Percentiles rank a stretch among this genome's conserved stretches.
These are phyloP conservation scores for Cornus kousa DNA, from an alignment of 148 eudicot species.

Conservation along the genomic window DNA sequence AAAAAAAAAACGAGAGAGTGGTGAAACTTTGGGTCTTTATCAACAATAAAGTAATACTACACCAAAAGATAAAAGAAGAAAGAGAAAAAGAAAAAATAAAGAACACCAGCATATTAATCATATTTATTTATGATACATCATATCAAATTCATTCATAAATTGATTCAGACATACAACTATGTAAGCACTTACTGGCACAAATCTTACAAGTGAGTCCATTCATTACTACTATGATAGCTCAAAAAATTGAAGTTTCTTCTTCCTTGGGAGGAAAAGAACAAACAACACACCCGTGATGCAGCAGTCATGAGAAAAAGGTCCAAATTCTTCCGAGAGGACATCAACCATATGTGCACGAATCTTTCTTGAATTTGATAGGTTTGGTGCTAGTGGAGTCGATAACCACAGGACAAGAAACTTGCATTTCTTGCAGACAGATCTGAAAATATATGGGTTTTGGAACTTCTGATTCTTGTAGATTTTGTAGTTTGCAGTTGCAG, in stretches of 20 bases:
- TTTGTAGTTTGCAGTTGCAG: too few species aligned
- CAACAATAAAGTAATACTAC: too few species aligned
- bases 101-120: background rate
- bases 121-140: background rate
- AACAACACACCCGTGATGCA: background rate
- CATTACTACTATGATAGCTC: background rate
- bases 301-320: background rate
- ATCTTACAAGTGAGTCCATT: background rate
- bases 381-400: constrained; percentile 62
- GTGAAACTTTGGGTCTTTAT: too few species aligned
- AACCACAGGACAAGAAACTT: constrained; percentile 53
- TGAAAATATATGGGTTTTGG: too few species aligned
- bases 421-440: too few species aligned
- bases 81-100: too few species aligned
- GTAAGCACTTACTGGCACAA: background rate
- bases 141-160: background rate
- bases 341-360: constrained; percentile 57
- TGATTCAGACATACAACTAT: background rate
- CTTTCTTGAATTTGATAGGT: constrained; percentile 68
- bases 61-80: too few species aligned
- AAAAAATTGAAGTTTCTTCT: background rate
- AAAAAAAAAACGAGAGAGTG: too few species aligned
- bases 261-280: background rate
- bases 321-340: background rate
- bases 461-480: too few species aligned